Evolutionary conservation across 148 eudicot genomes (phyloP), one percentile per base, ranked within the genome.

Genomic region (Cornus suecica): DNA sequence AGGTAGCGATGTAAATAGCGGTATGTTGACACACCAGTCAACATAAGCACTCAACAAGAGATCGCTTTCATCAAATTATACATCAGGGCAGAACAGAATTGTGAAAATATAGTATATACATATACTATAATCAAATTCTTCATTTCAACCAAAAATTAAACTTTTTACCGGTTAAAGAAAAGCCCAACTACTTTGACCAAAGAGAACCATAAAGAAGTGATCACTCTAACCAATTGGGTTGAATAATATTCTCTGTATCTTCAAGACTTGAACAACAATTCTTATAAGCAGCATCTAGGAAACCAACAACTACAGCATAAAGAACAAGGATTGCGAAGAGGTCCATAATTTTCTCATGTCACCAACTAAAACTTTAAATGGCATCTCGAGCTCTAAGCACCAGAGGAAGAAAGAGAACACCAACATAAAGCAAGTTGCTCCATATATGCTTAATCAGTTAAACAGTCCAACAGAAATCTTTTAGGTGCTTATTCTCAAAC

Each of bases 341-440:
- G 27, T 66, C 72, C 67, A 66, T 5, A 60, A 56, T 11, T 22
- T 69, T 64, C 60, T 37, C 29, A 65, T 30, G 30, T 48, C 67
- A 65, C 54, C 18, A 65, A 58, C 8, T 51, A 37, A 24, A 65
- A 13, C 52, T 71, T 71, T 48, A 52, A 65, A 34, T 32, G 62
- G 75, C 62, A 77, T 70, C 80, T 70, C 25, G 22, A 64, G 65
- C 70, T 71, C 69, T 62, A 64, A 5, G 25, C 65, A 20, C 7
- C 62, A 51, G 24, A n/a, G 24, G 25, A 71, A 34, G 69, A 20
- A 26, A 30, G 71, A 71, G 26, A 32, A 3, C 18, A 48, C 26
- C 10, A 8, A 41, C 37, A 66, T 63, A 29, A 71, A 63, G 31
- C 70, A 31, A 52, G 34, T 48, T 71, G n/a, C 14, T 22, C 61